Percentiles rank a stretch among this genome's conserved stretches.
Conservation (phyloP, 2,329 filamentous ascomycete genomes). For the Periconia sp. region DNA sequence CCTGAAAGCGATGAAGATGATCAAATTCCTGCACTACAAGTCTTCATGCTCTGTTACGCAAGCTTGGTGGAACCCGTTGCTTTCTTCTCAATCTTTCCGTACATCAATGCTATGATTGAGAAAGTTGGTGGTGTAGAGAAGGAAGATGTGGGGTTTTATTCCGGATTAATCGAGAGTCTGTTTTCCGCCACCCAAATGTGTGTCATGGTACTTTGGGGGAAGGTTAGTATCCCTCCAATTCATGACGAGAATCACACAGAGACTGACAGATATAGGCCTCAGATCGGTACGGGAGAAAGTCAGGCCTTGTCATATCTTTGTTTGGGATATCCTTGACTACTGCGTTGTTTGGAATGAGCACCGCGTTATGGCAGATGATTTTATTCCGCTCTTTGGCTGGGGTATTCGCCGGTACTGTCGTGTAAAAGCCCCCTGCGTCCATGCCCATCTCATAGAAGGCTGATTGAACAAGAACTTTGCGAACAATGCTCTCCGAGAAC, state of each 20-base stretch:
- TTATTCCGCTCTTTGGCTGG: slow-evolving; percentile 71
- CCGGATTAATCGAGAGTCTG: slow-evolving; percentile 69
- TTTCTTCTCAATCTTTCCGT: slow-evolving; percentile 84
- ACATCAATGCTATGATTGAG: slow-evolving; percentile 76
- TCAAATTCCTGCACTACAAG: slow-evolving; percentile 53
- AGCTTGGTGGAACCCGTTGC: slow-evolving; percentile 74
- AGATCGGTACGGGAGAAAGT: slow-evolving; percentile 72
- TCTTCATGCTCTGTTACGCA: slow-evolving; percentile 72
- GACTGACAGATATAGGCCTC: slow-evolving; percentile 44
- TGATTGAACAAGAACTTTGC: slow-evolving; percentile 55
- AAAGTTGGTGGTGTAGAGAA: slow-evolving; percentile 63
- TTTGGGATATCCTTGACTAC: slow-evolving; percentile 63
- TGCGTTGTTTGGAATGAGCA: slow-evolving; percentile 68
- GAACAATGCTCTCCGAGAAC: slow-evolving; percentile 76
- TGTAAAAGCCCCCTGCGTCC: slow-evolving; percentile 41
- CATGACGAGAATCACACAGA: background rate
- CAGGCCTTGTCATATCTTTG: slow-evolving; percentile 68
- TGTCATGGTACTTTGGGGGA: slow-evolving; percentile 77
- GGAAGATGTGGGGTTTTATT: slow-evolving; percentile 77
- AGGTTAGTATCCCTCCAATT: slow-evolving; percentile 23
- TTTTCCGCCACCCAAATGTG: slow-evolving; percentile 76
- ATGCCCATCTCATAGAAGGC: background rate
- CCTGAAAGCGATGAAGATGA: slow-evolving; percentile 18
- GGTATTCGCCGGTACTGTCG: slow-evolving; percentile 71
- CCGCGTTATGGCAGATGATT: slow-evolving; percentile 72